Evolutionary conservation across 1,284 basidiomycete species (phyloP).

Genomic region (Cystobasidium sp.): DNA sequence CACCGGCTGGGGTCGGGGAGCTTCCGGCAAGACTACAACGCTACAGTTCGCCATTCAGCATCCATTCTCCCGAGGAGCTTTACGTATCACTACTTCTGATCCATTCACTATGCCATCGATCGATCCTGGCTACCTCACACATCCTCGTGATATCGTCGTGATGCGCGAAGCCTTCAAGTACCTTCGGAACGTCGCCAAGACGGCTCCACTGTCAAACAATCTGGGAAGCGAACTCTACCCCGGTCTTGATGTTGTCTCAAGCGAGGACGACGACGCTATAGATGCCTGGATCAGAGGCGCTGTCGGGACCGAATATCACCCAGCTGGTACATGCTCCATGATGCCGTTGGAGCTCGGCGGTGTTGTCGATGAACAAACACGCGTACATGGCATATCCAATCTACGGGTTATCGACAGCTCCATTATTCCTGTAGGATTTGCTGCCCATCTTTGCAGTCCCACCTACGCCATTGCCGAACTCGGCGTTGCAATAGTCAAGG

Average conservation of each 20-base stretch:
- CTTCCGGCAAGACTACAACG: constrained; percentile 58
- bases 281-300: constrained; percentile 47
- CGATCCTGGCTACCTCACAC: constrained; percentile 66
- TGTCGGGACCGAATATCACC: constrained; percentile 51
- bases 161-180: constrained; percentile 66
- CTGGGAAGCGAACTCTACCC: constrained; percentile 49
- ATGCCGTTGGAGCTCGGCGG: constrained; percentile 75
- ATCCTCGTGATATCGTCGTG: constrained; percentile 61
- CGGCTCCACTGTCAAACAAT: constrained; percentile 48
- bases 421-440: constrained; percentile 51
- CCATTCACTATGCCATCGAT: constrained; percentile 66
- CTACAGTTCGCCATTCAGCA: constrained; percentile 73
- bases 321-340: constrained; percentile 64
- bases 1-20: constrained; percentile 58
- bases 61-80: constrained; percentile 62
- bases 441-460: constrained; percentile 41
- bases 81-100: constrained; percentile 63
- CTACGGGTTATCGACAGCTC: constrained; percentile 61
- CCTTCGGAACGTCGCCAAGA: constrained; percentile 45
- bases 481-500: constrained; percentile 21
- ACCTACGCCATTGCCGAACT: constrained; percentile 39
- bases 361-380: constrained; percentile 72
- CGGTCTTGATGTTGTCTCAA: constrained; percentile 44
- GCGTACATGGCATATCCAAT: constrained; percentile 73
- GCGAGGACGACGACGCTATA: constrained; percentile 48